Evolutionary conservation across 306 rosid species (phyloP).

Genomic region (Leucaena leucocephala): DNA sequence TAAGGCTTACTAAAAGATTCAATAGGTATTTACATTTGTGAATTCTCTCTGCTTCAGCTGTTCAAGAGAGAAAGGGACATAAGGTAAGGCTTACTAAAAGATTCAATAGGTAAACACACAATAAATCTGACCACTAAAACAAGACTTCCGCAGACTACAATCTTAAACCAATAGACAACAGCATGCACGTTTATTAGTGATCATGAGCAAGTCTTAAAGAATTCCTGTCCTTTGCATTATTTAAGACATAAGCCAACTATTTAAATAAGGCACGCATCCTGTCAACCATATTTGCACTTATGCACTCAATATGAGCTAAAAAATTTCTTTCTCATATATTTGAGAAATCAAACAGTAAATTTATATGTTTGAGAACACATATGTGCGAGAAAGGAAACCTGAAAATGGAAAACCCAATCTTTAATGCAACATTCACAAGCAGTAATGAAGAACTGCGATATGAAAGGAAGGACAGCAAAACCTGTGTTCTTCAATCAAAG

Average conservation of each 20-base stretch:
- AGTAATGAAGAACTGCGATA: background rate
- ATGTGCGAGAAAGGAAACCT: background rate
- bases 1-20: conserved; percentile 15
- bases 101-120: background rate
- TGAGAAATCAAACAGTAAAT: background rate
- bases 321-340: too few species aligned
- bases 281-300: background rate
- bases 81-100: conserved; percentile 8
- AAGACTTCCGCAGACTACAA: conserved; percentile 10
- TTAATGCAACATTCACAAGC: background rate
- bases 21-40: conserved; percentile 54
- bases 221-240: background rate
- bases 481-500: background rate
- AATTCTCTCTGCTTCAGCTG: too few species aligned
- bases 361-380: background rate
- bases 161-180: background rate
- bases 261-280: background rate
- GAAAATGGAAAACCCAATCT: conserved; percentile 2
- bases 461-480: background rate
- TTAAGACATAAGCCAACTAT: conserved; percentile 7
- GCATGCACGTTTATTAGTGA: background rate
- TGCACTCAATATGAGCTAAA: too few species aligned
- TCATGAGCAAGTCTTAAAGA: background rate
- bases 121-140: background rate
- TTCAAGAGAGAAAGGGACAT: conserved; percentile 23